Evolutionary conservation across 2,329 filamentous ascomycete genomes (phyloP), one percentile per base, ranked within the genome.

Genomic region (Pestalotiopsis sp.): DNA sequence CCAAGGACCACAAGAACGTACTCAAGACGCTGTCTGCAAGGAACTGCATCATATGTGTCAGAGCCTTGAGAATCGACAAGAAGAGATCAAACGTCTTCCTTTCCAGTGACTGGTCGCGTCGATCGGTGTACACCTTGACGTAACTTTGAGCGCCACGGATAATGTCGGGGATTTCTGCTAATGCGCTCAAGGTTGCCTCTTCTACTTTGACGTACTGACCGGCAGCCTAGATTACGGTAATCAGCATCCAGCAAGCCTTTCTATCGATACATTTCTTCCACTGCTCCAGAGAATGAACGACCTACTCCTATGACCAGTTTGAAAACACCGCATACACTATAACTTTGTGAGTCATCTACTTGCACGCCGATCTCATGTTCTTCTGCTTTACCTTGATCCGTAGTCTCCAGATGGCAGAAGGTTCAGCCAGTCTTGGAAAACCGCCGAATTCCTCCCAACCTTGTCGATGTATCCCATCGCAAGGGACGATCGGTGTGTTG

Each of bases 1-100:
- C 11, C 25, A 2, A 6, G 5, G 11, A 23, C 1, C 31, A 5
- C 4, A 3, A 23, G 20, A 20, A 23, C 66, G 12, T 62, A 67
- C 66, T 52, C 4, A 63, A 4, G n/a, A n/a, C 41, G 9, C 66
- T 41, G 11, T 68, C 66, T 27, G 59, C 59, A 41, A 68, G 39
- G 36, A 68, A 68, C 31, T 58, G 31, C 59, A 68, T 68, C 9
- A 68, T 68, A 5, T 68, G 66, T 4, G 49, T 20, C 1, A 68
- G 61, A 2, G 66, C n/a, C 20, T 20, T 36, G 17, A 68, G 13
- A 39, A 68, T 64, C 12, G 66, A 41, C 23, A 52, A 27, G 41
- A 68, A 68, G 3, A 64, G 45, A 3, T 64, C 59, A 13, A 68
- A 68, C 3, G 66, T 68, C 7, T 23, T 45, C 17, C 20, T 65